A percentile compares a stretch with the other conserved stretches of the same genome.
phyloP scores from a whole-genome alignment of 441 rosid species.

The Gossypium laxum region DNA sequence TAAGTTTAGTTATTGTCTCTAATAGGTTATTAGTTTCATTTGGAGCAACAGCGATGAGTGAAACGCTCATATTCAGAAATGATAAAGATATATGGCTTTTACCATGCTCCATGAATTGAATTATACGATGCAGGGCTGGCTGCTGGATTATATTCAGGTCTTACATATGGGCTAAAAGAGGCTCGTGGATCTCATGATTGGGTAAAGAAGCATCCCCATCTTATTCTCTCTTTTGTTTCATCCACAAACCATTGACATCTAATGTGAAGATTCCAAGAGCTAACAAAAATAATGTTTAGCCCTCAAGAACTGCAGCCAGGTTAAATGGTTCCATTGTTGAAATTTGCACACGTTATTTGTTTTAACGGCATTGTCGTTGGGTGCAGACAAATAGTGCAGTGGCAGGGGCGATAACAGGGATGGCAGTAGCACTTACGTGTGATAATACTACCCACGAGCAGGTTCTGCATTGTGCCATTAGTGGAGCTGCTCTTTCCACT shows the following conservation, averaged over 20 bases:
- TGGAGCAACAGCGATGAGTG: too few relatives aligned
- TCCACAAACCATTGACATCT: too few relatives aligned
- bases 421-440: slow-evolving; percentile 55
- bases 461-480: slow-evolving; percentile 73
- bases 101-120: too few relatives aligned
- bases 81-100: not conserved
- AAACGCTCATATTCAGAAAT: not conserved
- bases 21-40: not conserved
- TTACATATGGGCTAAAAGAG: slow-evolving; percentile 73
- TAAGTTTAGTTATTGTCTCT: slow-evolving; percentile 16
- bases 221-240: not conserved
- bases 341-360: too few relatives aligned
- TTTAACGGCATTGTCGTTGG: not conserved
- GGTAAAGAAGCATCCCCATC: slow-evolving; percentile 29
- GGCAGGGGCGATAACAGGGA: slow-evolving; percentile 85
- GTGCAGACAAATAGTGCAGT: slow-evolving; percentile 75
- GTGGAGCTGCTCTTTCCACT: slow-evolving; percentile 79
- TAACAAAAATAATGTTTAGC: too few relatives aligned
- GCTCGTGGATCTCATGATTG: slow-evolving; percentile 82
- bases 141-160: slow-evolving; percentile 79
- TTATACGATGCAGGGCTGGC: slow-evolving; percentile 47
- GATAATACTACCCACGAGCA: slow-evolving; percentile 64
- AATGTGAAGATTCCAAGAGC: too few relatives aligned
- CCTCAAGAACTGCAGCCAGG: too few relatives aligned
- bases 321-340: too few relatives aligned